Evolutionary conservation across 2,329 filamentous ascomycete species (phyloP).

Genomic region (Fusarium zealandicum): DNA sequence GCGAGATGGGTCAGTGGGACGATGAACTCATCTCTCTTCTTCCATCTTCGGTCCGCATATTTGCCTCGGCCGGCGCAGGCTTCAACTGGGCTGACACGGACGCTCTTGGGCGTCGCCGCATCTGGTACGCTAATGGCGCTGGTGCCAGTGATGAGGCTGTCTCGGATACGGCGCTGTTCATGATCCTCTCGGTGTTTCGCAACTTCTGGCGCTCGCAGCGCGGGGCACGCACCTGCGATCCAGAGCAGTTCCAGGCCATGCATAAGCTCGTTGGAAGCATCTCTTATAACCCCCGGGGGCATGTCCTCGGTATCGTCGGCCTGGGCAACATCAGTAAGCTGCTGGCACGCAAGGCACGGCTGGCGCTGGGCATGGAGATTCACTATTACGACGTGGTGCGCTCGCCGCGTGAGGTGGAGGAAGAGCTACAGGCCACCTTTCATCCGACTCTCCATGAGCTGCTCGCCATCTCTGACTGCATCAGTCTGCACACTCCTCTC

Average conservation of each 20-base stretch:
- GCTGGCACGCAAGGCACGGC: conserved; percentile 54
- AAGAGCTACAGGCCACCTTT: conserved; percentile 41
- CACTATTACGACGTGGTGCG: conserved; percentile 57
- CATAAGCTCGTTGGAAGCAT: conserved; percentile 41
- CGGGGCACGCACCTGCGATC: conserved; percentile 28
- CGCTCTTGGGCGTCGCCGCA: conserved; percentile 46
- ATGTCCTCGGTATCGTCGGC: conserved; percentile 60
- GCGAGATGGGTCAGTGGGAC: conserved; percentile 69
- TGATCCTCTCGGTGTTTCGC: conserved; percentile 57
- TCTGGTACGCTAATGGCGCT: conserved; percentile 55
- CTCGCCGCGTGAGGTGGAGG: conserved; percentile 40
- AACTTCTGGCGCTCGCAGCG: conserved; percentile 54
- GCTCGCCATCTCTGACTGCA: conserved; percentile 44
- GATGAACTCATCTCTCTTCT: conserved; percentile 61
- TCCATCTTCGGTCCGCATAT: conserved; percentile 62
- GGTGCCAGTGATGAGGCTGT: conserved; percentile 53
- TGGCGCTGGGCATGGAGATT: conserved; percentile 61
- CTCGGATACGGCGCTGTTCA: conserved; percentile 52
- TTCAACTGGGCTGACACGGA: conserved; percentile 69
- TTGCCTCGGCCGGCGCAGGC: conserved; percentile 66
- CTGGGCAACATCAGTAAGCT: conserved; percentile 55
- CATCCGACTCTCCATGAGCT: conserved; percentile 41
- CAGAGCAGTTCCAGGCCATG: conserved; percentile 22
- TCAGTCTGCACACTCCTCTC: conserved; percentile 45
- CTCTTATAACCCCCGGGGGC: conserved; percentile 57